Percentiles rank a stretch among this genome's conserved stretches.
Evolutionary conservation across 2,329 filamentous ascomycete species (phyloP).

Genomic region (Fusarium devonianum): DNA sequence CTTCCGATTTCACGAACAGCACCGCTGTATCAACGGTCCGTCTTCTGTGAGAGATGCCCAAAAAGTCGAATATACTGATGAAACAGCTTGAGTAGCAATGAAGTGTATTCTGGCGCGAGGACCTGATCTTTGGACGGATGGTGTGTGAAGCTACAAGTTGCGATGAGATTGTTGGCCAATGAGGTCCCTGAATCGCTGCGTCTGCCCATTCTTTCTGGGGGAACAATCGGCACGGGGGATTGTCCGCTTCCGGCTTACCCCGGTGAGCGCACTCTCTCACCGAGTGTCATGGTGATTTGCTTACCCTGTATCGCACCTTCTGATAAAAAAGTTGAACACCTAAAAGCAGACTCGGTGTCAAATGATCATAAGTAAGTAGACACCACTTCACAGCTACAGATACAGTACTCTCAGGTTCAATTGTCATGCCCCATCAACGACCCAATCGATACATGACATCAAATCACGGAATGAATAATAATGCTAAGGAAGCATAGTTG

Average conservation of each 20-base stretch:
- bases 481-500: background rate
- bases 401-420: too few relatives aligned
- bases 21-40: background rate
- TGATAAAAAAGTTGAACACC: background rate
- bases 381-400: too few relatives aligned
- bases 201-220: background rate
- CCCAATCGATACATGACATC: constrained; percentile 6
- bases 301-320: constrained; percentile 21
- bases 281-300: background rate
- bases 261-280: background rate
- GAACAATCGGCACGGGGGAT: constrained; percentile 27
- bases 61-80: background rate
- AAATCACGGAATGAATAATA: background rate
- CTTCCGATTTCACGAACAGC: background rate
- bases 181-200: constrained; percentile 13
- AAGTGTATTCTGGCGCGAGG: constrained; percentile 20
- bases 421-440: background rate
- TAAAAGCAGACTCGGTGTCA: too few relatives aligned
- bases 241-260: constrained; percentile 34
- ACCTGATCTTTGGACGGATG: constrained; percentile 15
- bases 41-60: constrained; percentile 2
- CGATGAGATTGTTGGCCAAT: constrained; percentile 37
- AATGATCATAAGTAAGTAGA: too few relatives aligned
- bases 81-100: constrained; percentile 14
- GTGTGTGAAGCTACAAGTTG: constrained; percentile 30